These are phyloP conservation scores for Hypomontagnella monticulosa DNA, from an alignment of 495 filamentous ascomycete species.

Conservation along the genomic window DNA sequence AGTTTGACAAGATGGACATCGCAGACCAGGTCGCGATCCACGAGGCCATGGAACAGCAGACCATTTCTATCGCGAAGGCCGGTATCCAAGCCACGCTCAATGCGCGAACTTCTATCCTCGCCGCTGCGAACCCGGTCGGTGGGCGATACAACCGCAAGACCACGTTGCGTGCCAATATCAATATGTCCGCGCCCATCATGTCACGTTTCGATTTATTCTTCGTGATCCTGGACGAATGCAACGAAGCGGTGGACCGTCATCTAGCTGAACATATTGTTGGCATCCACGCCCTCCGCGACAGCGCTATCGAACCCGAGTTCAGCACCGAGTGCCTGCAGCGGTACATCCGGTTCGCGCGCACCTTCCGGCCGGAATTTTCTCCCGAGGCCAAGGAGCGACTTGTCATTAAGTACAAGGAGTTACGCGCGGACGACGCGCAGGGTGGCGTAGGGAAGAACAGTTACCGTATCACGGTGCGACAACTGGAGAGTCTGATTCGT, in stretches of 20 bases:
- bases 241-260: conserved; percentile 88
- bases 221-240: conserved; percentile 96
- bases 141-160: conserved; percentile 96
- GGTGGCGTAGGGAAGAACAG: conserved; percentile 91
- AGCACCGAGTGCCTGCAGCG: conserved; percentile 96
- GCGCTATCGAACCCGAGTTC: conserved; percentile 89
- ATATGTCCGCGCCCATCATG: conserved; percentile 99
- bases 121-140: conserved; percentile 95
- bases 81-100: conserved; percentile 99
- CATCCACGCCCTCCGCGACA: conserved; percentile 91
- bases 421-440: conserved; percentile 92
- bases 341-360: conserved; percentile 95
- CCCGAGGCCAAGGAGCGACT: conserved; percentile 84
- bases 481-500: conserved; percentile 94
- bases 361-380: conserved; percentile 93
- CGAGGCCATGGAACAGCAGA: conserved; percentile 99
- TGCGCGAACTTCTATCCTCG: conserved; percentile 92
- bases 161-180: conserved; percentile 92
- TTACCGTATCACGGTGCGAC: conserved; percentile 96
- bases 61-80: conserved; percentile 98
- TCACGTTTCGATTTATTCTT: conserved; percentile 99
- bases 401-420: conserved; percentile 95
- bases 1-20: conserved; percentile 99
- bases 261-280: conserved; percentile 94
- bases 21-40: conserved; percentile 98